Evolutionary conservation across 1,284 basidiomycete species (phyloP).

Genomic region (Leccinum griseonigrum): DNA sequence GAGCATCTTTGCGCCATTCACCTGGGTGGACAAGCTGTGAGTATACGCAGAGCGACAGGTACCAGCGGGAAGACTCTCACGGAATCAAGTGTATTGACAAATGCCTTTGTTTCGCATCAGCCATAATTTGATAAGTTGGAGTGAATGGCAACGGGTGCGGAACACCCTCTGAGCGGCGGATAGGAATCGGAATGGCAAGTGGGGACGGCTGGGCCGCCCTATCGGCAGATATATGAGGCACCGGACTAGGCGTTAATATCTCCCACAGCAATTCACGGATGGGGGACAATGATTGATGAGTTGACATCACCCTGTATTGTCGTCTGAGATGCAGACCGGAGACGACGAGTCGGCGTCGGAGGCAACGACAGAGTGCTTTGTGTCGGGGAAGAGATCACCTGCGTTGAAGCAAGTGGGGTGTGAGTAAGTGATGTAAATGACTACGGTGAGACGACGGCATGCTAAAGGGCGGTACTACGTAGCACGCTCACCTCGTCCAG

Average conservation of each 20-base stretch:
- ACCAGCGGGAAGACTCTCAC: too few relatives aligned
- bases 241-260: neutral
- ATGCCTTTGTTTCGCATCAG: too few relatives aligned
- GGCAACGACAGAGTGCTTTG: conserved; percentile 30
- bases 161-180: neutral
- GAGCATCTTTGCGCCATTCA: too few relatives aligned
- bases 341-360: conserved; percentile 13
- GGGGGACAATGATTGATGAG: neutral
- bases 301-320: conserved; percentile 6
- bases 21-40: too few relatives aligned
- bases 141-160: conserved; percentile 17
- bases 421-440: conserved; percentile 44
- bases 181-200: conserved; percentile 11
- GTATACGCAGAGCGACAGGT: too few relatives aligned
- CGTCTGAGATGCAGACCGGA: conserved; percentile 22
- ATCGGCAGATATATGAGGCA: neutral
- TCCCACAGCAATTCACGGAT: conserved; percentile 2
- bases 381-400: conserved; percentile 44
- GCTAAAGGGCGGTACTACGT: neutral
- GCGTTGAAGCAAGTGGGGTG: conserved; percentile 45
- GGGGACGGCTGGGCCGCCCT: conserved; percentile 1
- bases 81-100: too few relatives aligned
- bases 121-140: conserved; percentile 15
- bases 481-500: conserved; percentile 46
- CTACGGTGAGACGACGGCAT: conserved; percentile 25